phyloP scores from a whole-genome alignment of 306 rosid genomes.

The Crataegus laevigata region DNA sequence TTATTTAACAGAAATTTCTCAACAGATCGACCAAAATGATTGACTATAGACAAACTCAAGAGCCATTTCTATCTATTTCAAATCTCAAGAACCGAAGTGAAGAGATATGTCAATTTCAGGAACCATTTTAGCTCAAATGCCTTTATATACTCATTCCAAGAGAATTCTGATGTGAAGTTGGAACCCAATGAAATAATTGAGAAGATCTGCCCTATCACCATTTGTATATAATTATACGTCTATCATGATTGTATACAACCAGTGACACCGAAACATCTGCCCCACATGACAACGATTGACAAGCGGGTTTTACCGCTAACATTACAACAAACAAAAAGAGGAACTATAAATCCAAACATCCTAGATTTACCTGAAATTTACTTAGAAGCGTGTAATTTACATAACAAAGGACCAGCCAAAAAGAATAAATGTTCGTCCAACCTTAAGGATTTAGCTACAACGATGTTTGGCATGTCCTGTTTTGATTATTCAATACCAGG shows the following conservation, averaged over 20 bases:
- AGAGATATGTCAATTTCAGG: too few relatives aligned
- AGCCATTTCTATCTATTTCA: too few relatives aligned
- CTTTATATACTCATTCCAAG: not conserved
- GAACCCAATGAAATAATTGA: not conserved
- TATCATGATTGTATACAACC: too few relatives aligned
- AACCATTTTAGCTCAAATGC: too few relatives aligned
- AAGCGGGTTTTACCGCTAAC: not conserved
- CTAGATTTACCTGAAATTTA: not conserved
- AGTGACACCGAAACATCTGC: too few relatives aligned
- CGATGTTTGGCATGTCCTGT: not conserved
- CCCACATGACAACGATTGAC: not conserved
- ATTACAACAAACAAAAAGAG: not conserved
- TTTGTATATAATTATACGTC: not conserved
- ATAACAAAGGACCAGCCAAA: conserved; percentile 23
- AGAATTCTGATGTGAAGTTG: not conserved
- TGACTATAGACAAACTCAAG: too few relatives aligned
- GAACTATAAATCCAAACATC: not conserved
- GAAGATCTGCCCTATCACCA: too few relatives aligned
- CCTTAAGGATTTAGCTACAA: not conserved
- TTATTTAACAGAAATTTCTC: too few relatives aligned
- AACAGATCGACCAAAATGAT: too few relatives aligned
- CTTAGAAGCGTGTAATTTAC: not conserved
- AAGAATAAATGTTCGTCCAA: not conserved
- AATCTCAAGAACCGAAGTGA: too few relatives aligned
- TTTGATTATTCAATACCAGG: conserved; percentile 27